These are phyloP conservation scores for Xenosphaeropsis pyriputrescens DNA, from an alignment of 2,329 filamentous ascomycete genomes.

Conservation along the genomic window DNA sequence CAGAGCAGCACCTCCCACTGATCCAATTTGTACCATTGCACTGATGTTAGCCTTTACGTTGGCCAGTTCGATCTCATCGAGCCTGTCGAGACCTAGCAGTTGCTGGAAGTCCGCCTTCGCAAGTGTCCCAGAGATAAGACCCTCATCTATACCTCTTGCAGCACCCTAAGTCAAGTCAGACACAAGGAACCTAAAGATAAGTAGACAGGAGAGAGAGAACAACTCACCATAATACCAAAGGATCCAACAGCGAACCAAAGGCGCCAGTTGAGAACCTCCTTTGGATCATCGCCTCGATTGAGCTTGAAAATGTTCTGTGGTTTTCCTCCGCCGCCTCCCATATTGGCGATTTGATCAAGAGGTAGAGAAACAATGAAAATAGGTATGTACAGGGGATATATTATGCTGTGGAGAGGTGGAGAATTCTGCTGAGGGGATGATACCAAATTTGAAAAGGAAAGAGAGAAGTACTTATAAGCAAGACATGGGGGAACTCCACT, in stretches of 20 bases:
- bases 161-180: no score
- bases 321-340: slow-evolving; percentile 37
- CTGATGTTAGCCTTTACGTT: slow-evolving; percentile 66
- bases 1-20: slow-evolving; percentile 55
- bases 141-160: slow-evolving; percentile 48
- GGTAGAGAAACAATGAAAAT: no score
- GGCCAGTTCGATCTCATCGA: slow-evolving; percentile 36
- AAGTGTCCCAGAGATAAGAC: slow-evolving; percentile 60
- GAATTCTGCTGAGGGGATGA: no score
- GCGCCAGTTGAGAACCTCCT: slow-evolving; percentile 61
- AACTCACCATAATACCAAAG: slow-evolving; percentile 49
- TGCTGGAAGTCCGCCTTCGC: slow-evolving; percentile 48
- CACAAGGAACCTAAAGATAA: not conserved
- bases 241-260: slow-evolving; percentile 64
- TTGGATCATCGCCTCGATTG: slow-evolving; percentile 49
- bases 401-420: no score
- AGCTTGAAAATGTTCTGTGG: slow-evolving; percentile 49
- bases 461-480: no score
- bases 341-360: slow-evolving; percentile 12
- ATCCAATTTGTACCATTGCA: slow-evolving; percentile 70
- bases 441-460: no score
- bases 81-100: slow-evolving; percentile 40
- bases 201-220: not conserved
- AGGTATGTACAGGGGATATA: no score
- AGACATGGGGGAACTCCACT: no score